phyloP scores from a whole-genome alignment of 192 early-diverging fungal species.

The Podila epicladia region DNA sequence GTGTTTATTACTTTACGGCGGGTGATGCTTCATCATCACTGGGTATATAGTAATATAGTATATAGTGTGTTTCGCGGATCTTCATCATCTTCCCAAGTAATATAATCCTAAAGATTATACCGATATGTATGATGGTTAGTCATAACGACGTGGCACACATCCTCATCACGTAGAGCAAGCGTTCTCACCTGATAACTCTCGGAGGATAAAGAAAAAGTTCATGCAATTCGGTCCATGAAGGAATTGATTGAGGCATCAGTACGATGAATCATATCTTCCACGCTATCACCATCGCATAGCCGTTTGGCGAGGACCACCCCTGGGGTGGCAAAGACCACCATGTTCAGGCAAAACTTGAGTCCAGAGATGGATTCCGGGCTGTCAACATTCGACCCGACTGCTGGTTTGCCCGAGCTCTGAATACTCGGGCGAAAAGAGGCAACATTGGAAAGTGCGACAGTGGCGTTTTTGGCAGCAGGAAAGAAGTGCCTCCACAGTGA shows the following conservation, averaged over 20 bases:
- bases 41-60: too few species aligned
- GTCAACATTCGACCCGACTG: not conserved
- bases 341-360: conserved; percentile 44
- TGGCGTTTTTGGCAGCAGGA: not conserved
- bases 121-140: too few species aligned
- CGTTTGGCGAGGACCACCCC: conserved; percentile 35
- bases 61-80: too few species aligned
- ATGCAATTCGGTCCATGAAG: conserved; percentile 2
- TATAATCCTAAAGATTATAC: not conserved
- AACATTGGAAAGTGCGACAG: not conserved
- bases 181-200: too few species aligned
- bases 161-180: too few species aligned
- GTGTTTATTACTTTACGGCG: too few species aligned
- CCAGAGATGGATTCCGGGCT: conserved; percentile 30
- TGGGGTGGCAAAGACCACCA: conserved; percentile 39
- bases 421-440: not conserved
- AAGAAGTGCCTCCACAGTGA: not conserved
- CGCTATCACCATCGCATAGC: conserved; percentile 34
- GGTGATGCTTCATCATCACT: too few species aligned
- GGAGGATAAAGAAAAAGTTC: not conserved
- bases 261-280: conserved; percentile 28
- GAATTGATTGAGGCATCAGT: not conserved
- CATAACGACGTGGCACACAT: too few species aligned
- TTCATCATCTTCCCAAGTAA: too few species aligned
- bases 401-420: not conserved